phyloP scores from a whole-genome alignment of 768 basidiomycete genomes.

The Naematelia encephala region DNA sequence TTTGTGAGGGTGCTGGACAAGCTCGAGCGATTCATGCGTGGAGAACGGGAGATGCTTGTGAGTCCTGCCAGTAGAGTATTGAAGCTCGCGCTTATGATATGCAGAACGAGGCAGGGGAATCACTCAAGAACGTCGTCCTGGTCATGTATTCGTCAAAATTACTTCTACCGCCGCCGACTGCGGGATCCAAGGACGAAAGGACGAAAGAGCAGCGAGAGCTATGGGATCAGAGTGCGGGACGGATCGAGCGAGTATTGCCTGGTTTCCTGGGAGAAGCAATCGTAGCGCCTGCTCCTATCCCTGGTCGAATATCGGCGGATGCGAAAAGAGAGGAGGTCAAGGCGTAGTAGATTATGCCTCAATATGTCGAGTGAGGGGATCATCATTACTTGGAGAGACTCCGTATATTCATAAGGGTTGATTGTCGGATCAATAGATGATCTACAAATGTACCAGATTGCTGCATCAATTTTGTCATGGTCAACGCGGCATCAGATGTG shows the following conservation, averaged over 20 bases:
- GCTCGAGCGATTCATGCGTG: conserved; percentile 82
- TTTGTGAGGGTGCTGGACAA: conserved; percentile 89
- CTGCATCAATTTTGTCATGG: too few relatives aligned
- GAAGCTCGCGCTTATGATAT: not conserved
- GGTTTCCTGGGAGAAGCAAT: conserved; percentile 63
- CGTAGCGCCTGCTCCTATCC: conserved; percentile 5
- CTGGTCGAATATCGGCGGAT: not conserved
- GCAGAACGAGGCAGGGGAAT: conserved; percentile 92
- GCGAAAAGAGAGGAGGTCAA: not conserved
- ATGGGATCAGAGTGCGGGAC: conserved; percentile 80
- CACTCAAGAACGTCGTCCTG: conserved; percentile 90
- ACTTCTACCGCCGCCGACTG: conserved; percentile 62
- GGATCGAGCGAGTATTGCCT: conserved; percentile 86
- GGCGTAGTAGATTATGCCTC: not conserved
- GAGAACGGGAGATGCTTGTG: conserved; percentile 82
- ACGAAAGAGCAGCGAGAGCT: conserved; percentile 52
- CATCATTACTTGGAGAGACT: too few relatives aligned
- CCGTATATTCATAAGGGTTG: too few relatives aligned
- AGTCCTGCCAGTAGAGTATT: conserved; percentile 44
- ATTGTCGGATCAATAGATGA: too few relatives aligned
- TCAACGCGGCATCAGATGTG: too few relatives aligned
- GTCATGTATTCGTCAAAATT: conserved; percentile 90
- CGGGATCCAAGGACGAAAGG: conserved; percentile 14
- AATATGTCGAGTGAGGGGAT: not conserved
- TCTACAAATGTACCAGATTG: too few relatives aligned